A percentile compares a stretch with the other conserved stretches of the same genome.
These are phyloP conservation scores for Haplosporangium gracile DNA, from an alignment of 192 early-diverging fungal genomes.

Conservation along the genomic window DNA sequence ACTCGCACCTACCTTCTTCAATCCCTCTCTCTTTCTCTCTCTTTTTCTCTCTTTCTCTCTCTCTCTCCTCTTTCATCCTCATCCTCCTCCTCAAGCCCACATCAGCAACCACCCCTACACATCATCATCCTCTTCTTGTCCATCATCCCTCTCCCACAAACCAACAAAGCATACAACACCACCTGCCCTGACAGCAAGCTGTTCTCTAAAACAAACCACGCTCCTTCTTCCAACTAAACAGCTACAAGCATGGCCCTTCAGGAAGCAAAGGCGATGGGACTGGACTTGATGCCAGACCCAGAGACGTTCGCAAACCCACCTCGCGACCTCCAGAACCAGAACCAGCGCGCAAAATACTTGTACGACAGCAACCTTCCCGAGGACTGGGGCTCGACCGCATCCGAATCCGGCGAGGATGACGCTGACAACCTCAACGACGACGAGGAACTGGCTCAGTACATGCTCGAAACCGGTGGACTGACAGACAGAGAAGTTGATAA, in stretches of 20 bases:
- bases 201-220: neutral
- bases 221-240: neutral
- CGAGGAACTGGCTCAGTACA: constrained; percentile 16
- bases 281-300: constrained; percentile 33
- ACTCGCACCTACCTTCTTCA: neutral
- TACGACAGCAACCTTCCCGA: constrained; percentile 20
- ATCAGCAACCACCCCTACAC: neutral
- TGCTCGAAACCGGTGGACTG: constrained; percentile 39
- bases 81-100: too few species aligned
- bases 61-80: too few species aligned
- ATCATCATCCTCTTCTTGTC: neutral
- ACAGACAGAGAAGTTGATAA: constrained; percentile 33
- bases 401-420: constrained; percentile 22
- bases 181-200: neutral
- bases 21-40: too few species aligned
- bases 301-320: constrained; percentile 32
- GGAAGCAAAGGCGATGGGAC: constrained; percentile 53
- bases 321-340: constrained; percentile 1
- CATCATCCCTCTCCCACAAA: neutral
- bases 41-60: too few species aligned
- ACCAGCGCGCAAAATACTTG: constrained; percentile 20
- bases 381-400: constrained; percentile 30
- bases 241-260: constrained; percentile 26
- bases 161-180: neutral
- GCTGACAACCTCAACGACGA: neutral